Evolutionary conservation across 2,329 filamentous ascomycete species (phyloP), one percentile per base, ranked within the genome.

Genomic region (Fonsecaea multimorphosa): DNA sequence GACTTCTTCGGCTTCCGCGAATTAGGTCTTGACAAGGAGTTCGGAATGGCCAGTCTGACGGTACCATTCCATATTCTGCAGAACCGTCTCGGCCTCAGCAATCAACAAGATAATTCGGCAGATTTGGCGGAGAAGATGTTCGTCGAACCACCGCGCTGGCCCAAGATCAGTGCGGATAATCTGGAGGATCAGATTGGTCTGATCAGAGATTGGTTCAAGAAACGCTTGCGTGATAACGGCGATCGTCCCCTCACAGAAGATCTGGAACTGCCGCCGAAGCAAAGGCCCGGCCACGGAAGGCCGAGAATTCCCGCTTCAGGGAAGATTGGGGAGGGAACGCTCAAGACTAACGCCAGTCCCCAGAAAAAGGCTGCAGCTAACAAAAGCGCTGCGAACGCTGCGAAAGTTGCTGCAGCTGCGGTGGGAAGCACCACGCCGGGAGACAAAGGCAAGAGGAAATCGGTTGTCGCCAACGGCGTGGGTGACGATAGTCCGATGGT

Each of bases 1-100:
- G 95, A 99, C 80, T 99, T 97, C 85, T 99, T 99, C 74, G 95
- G 95, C 31, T 98, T 99, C 86, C 93, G 93, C 76, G 93, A 96
- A 66, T 86, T 99, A 53, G 95, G 95, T 51, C 85, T 99, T 64
- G 93, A 97, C 74, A 90, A 89, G 72, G 95, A 99, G 76, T 90
- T 98, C 75, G 93, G 93, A 19, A 84, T 95, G 68, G 89, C 94
- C 34, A 91, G 91, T 71, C 86, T 98, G 67, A 93, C 91, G 60
- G 95, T 99, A 38, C 95, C 96, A 27, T 84, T 99, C 65, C 95
- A 99, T 80, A 86, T 99, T 22, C 86, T 99, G 31, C 95, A 98
- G 76, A 93, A 92, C 71, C 89, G 94, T 73, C 92, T 99, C 73
- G 89, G 92, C 75, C 94, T 85, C 74, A 90, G 91, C 64, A 93